These are phyloP conservation scores for Tulasnella sp. DNA, from an alignment of 768 basidiomycete species.

Conservation along the genomic window DNA sequence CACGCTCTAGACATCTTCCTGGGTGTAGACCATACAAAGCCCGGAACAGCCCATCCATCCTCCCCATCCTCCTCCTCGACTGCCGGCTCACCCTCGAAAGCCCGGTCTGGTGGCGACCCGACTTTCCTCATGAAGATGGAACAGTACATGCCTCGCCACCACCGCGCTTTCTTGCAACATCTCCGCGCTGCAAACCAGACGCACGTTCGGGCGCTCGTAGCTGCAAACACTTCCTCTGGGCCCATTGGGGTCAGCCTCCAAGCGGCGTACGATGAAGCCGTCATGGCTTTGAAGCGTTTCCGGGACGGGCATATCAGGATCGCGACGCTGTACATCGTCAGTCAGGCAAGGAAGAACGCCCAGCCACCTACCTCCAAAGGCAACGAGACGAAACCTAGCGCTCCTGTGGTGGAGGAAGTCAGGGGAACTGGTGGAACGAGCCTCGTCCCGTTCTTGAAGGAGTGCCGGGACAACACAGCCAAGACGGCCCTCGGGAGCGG, in stretches of 20 bases:
- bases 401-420: slow-evolving; percentile 52
- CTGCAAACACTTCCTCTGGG: background rate
- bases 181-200: slow-evolving; percentile 52
- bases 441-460: slow-evolving; percentile 75
- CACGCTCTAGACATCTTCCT: slow-evolving; percentile 71
- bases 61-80: background rate
- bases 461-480: slow-evolving; percentile 82
- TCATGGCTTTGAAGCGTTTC: slow-evolving; percentile 73
- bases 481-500: slow-evolving; percentile 17
- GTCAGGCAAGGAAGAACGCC: slow-evolving; percentile 57
- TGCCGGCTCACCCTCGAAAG: background rate
- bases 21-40: slow-evolving; percentile 54
- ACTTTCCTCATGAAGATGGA: slow-evolving; percentile 83
- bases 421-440: slow-evolving; percentile 90
- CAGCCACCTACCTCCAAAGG: background rate
- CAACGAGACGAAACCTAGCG: background rate
- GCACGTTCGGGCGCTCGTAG: slow-evolving; percentile 3
- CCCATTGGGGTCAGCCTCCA: slow-evolving; percentile 30
- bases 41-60: background rate
- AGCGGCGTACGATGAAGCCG: slow-evolving; percentile 67
- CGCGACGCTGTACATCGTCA: slow-evolving; percentile 81
- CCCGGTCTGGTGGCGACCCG: slow-evolving; percentile 21
- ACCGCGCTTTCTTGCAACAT: slow-evolving; percentile 68
- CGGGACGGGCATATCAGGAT: slow-evolving; percentile 87
- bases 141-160: slow-evolving; percentile 90